Conservation (phyloP, 768 basidiomycete genomes). For the Lentinus brumalis region DNA sequence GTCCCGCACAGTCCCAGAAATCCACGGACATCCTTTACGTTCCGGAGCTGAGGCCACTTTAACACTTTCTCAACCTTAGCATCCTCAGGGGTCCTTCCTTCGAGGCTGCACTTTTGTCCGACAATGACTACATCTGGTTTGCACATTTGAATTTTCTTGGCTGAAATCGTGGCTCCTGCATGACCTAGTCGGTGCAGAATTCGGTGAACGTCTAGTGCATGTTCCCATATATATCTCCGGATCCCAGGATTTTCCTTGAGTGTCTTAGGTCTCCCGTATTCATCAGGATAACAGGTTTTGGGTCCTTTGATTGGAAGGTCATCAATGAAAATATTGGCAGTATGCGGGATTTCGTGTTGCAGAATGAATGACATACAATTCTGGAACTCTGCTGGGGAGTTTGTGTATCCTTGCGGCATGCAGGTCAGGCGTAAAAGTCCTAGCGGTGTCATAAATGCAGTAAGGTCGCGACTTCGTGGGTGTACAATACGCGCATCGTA, state of each 20-base stretch:
- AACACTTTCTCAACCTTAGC: constrained; percentile 13
- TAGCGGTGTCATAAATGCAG: no score
- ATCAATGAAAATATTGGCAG: no score
- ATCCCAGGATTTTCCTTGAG: constrained; percentile 19
- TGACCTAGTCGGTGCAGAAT: constrained; percentile 20
- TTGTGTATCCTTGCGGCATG: no score
- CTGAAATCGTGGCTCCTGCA: constrained; percentile 17
- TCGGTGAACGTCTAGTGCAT: constrained; percentile 20
- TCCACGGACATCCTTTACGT: constrained; percentile 18
- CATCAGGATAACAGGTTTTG: background rate
- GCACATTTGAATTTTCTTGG: background rate
- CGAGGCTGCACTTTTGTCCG: constrained; percentile 11
- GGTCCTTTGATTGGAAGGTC: no score
- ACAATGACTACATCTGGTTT: constrained; percentile 8
- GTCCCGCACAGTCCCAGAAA: constrained; percentile 23
- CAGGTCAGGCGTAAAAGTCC: no score
- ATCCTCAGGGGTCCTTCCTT: constrained; percentile 16
- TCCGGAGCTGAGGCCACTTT: constrained; percentile 13
- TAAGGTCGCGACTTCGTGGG: no score
- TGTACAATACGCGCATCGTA: no score
- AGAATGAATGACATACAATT: no score
- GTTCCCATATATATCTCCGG: constrained; percentile 24
- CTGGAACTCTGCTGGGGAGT: no score
- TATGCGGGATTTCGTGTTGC: no score
- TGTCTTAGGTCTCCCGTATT: constrained; percentile 4